Conservation (phyloP, 169 alveolate species). For the Besnoitia besnoiti region DNA sequence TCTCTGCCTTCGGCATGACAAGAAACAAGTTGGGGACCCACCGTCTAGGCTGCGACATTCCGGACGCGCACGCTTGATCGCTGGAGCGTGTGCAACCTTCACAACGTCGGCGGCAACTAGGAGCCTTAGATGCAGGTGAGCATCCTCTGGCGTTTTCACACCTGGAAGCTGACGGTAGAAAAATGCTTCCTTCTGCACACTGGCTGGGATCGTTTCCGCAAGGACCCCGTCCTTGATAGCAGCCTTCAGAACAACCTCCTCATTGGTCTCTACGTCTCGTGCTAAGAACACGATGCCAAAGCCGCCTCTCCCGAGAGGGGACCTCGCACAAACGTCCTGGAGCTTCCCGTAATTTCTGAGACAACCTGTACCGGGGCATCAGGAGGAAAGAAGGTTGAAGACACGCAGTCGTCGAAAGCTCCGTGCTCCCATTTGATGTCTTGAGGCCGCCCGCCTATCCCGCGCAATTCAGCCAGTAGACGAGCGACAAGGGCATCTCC, state of each 20-base stretch:
- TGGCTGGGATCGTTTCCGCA: background rate
- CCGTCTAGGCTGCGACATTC: background rate
- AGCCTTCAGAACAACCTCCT: background rate
- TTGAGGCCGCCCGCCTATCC: background rate
- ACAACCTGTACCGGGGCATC: background rate
- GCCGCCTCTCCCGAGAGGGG: background rate
- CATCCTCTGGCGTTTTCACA: background rate
- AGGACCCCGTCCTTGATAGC: background rate
- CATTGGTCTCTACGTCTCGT: background rate
- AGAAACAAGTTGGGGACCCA: background rate
- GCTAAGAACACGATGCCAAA: background rate
- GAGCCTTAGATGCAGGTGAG: background rate
- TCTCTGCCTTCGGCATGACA: background rate
- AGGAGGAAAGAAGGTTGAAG: background rate
- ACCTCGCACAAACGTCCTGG: background rate
- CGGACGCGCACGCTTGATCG: background rate
- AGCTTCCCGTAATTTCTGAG: background rate
- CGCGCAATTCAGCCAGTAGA: background rate
- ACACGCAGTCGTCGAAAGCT: background rate
- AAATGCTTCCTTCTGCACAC: background rate
- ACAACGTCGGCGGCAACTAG: background rate
- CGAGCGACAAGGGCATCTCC: background rate
- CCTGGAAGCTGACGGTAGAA: background rate
- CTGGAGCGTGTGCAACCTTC: background rate
- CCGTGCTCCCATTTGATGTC: background rate